These are phyloP conservation scores for Solanum dulcamara DNA, from an alignment of 257 asterid genomes.

Conservation along the genomic window DNA sequence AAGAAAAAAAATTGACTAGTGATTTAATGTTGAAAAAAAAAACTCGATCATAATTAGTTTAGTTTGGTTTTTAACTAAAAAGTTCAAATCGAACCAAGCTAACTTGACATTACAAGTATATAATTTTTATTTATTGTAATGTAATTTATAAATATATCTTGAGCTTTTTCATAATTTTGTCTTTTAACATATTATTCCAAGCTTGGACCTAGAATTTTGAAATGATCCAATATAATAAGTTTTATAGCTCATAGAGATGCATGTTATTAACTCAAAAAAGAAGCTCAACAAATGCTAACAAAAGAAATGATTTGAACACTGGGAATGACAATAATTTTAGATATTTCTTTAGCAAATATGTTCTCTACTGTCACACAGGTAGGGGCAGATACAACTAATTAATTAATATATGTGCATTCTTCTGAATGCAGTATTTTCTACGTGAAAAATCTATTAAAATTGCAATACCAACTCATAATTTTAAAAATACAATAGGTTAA, in stretches of 20 bases:
- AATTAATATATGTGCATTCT: neutral
- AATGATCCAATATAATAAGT: neutral
- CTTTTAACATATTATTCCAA: neutral
- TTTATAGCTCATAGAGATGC: neutral
- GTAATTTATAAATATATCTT: neutral
- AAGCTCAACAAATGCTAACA: neutral
- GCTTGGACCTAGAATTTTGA: neutral
- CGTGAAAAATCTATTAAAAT: too few species aligned
- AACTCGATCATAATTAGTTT: too few species aligned
- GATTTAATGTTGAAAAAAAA: neutral
- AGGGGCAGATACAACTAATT: neutral
- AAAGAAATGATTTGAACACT: neutral
- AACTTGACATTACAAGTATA: neutral
- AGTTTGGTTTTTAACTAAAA: too few species aligned
- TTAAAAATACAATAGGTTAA: neutral
- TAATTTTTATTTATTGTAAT: too few species aligned
- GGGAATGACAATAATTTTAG: too few species aligned
- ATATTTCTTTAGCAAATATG: neutral
- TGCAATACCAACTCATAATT: too few species aligned
- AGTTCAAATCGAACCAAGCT: neutral
- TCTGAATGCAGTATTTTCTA: neutral
- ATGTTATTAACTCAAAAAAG: neutral
- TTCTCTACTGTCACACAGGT: neutral
- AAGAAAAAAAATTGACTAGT: neutral
- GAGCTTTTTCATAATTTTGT: neutral